Base-by-base conservation (phyloP, 768 basidiomycete genomes). In the Pleurotus sapidus region DNA sequence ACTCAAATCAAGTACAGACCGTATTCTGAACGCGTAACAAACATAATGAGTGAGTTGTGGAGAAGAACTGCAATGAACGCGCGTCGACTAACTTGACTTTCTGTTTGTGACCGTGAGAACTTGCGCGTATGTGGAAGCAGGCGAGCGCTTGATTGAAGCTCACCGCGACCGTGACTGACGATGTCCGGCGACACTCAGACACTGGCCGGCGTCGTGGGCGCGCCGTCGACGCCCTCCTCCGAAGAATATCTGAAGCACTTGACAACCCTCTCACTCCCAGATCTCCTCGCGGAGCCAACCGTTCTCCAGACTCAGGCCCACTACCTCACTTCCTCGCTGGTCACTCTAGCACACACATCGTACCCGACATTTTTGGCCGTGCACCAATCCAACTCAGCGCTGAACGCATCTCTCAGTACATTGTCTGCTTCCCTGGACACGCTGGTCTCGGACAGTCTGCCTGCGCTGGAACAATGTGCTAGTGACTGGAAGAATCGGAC, bases 21-120 rank as follows among this genome's bases (percentile, higher is more conserved):
- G 74, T 94, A 95, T 81, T 95, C 93, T 78, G 93, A 95, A 79
- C 93, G 89, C 76, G 93, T 94, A 74, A 93, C 82, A 72, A 95
- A 95, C 93, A 95, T 95, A 68, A 65, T 73, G 58, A 60, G 59
- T 57, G 49, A 46, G 38, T 24, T 30, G 59, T 57, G 48, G 60
- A 60, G 60, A 63, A 57, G 65, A 61, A 63, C 63, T 58, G 60
- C 14, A 8, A 30, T 40, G 51, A 14, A 54, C 51, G 51, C 51
- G 51, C 51, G 51, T 39, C 51, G 38, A 48, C 18, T 34, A 34
- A 34, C 30, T 34, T 34, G 30, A 34, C 8, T 34, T 1, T 34
- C 30, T 34, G 30, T 9, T 30, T 34, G 30, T 48, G 46, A 50
- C 46, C 46, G 25, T 30, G 18, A 38, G 38, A 49, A 34, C 30